These are phyloP conservation scores for Coprinopsis cinerea DNA, from an alignment of 768 basidiomycete species.

Conservation along the genomic window DNA sequence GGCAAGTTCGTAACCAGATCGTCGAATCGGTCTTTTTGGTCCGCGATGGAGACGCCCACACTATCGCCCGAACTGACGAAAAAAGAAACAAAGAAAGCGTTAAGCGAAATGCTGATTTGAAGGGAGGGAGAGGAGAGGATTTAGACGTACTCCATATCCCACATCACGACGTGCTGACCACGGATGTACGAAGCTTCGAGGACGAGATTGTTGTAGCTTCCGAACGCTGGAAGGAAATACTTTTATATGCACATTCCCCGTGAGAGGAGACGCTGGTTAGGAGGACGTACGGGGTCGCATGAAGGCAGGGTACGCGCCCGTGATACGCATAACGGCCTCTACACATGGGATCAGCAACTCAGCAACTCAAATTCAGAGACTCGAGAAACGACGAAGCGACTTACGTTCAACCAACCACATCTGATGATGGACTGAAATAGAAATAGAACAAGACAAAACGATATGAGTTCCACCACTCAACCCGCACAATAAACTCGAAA, in stretches of 20 bases:
- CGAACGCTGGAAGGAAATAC: conserved; percentile 26
- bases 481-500: background rate
- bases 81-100: background rate
- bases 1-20: conserved; percentile 24
- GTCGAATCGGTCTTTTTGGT: conserved; percentile 26
- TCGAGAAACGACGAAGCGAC: background rate
- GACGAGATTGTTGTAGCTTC: conserved; percentile 34
- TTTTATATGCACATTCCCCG: background rate
- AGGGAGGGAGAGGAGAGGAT: background rate
- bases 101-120: background rate
- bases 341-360: background rate
- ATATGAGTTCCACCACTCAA: background rate
- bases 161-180: conserved; percentile 27
- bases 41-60: conserved; percentile 19
- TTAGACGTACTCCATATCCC: conserved; percentile 33
- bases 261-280: background rate
- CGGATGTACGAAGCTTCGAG: conserved; percentile 20
- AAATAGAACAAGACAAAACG: no score
- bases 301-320: conserved; percentile 29
- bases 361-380: background rate
- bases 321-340: conserved; percentile 11
- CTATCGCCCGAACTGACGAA: conserved; percentile 33
- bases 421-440: conserved; percentile 19
- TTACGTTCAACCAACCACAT: conserved; percentile 18
- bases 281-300: conserved; percentile 28